Percentiles rank a stretch among this genome's conserved stretches.
Evolutionary conservation across 352 stramenopile genomes (phyloP).

Genomic region (Globisporangium megalacanthum): DNA sequence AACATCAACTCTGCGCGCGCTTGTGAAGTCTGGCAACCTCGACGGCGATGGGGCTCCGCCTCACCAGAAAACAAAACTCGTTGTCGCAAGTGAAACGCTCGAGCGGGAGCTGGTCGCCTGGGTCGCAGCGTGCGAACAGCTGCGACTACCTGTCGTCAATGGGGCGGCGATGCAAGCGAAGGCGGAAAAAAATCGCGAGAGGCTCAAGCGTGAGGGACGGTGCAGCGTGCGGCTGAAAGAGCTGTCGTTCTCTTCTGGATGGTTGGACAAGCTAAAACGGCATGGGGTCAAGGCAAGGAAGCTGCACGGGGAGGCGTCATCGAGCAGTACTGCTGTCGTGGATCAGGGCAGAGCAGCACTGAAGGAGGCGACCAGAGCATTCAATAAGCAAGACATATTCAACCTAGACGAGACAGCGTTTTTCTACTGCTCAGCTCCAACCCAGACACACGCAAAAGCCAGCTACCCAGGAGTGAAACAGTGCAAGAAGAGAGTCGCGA

Average conservation of each 20-base stretch:
- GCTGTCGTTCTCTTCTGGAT: neutral
- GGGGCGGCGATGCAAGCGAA: neutral
- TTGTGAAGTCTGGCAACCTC: too few species aligned
- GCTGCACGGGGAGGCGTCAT: neutral
- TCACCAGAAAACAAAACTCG: too few species aligned
- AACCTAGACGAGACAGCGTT: slow-evolving; percentile 1
- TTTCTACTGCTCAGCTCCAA: neutral
- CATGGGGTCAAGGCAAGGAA: neutral
- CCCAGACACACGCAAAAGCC: neutral
- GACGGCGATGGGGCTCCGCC: too few species aligned
- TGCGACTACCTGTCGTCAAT: neutral
- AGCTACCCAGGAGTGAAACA: neutral
- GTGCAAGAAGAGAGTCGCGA: neutral
- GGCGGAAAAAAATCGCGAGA: neutral
- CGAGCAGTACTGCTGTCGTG: neutral
- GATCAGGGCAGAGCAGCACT: neutral
- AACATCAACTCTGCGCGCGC: too few species aligned
- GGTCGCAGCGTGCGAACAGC: neutral
- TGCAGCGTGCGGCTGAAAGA: neutral
- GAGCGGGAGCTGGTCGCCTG: neutral
- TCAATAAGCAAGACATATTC: neutral
- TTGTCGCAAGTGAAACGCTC: neutral
- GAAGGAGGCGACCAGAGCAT: neutral
- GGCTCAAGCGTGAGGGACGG: neutral
- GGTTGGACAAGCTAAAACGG: neutral